Evolutionary conservation across 192 early-diverging fungal genomes (phyloP), one percentile per base, ranked within the genome.

Genomic region (Coemansia reversa): DNA sequence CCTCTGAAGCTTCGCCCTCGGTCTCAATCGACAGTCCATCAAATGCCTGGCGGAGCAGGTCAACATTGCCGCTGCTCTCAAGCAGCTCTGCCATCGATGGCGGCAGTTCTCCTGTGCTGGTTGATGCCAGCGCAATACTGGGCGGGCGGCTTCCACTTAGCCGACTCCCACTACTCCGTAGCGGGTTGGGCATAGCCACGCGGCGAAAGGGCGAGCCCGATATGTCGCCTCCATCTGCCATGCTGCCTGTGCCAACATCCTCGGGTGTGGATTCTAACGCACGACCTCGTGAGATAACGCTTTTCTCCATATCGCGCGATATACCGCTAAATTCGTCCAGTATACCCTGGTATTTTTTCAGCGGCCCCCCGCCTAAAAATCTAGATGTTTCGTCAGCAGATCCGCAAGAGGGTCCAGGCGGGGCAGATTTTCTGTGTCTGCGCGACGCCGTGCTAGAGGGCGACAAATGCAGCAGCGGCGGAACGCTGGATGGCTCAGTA

Each of bases 291-390:
- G 75, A 24, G 9, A 77, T 2, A 20, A 84, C 77, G 32, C 84
- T 86, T 39, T 68, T 65, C 49, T 79, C 74, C 80, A 86, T 84
- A 29, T 83, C 81, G 8, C 76, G 83, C 22, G 84, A 83, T 11
- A 86, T 39, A 5, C 69, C 76, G 50, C 60, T 69, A 22, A 84
- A 83, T 42, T 76, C 69, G 35, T 71, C 52, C 51, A 83, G 60
- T 9, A 83, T 63, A 49, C 79, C 83, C 42, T 84, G 83, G 63
- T 75, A 86, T 24, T 52, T 51, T 19, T 69, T 64, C 48, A 85
- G 60, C 9, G 79, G 63, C 1, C 64, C 47, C 4, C 61, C 66
- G 39, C 58, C 39, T 23, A 30, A 49, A 30, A 29, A 0, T 11
- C 55, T 33, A 57, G 8, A 33, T 8, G 19, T 20, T 30, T 32